Percentiles rank a stretch among this genome's conserved stretches.
phyloP scores from a whole-genome alignment of 345 rosid genomes.

The Boechera divaricarpa region DNA sequence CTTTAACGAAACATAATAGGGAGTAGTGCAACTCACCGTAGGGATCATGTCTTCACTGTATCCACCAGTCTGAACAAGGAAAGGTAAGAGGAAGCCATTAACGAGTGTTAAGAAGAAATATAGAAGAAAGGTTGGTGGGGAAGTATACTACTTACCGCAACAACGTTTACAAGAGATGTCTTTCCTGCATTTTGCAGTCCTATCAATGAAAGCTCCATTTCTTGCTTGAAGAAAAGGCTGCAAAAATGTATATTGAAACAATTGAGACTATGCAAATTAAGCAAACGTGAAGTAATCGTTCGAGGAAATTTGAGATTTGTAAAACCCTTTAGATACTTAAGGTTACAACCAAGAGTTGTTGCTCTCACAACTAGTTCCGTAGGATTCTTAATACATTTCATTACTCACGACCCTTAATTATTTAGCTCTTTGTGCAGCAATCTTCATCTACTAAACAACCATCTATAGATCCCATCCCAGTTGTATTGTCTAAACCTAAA shows the following conservation, averaged over 20 bases:
- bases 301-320: too few species aligned
- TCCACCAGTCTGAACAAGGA: conserved; percentile 72
- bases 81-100: conserved; percentile 38
- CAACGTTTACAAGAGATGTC: conserved; percentile 82
- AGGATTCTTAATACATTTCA: neutral
- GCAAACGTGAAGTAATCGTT: too few species aligned
- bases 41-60: conserved; percentile 95
- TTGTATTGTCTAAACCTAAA: conserved; percentile 13
- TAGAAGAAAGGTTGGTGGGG: neutral
- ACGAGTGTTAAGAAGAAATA: conserved; percentile 21
- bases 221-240: conserved; percentile 88
- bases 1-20: conserved; percentile 2
- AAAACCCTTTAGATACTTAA: too few species aligned
- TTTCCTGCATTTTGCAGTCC: conserved; percentile 92
- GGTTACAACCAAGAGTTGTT: neutral
- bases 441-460: conserved; percentile 8
- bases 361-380: neutral
- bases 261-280: neutral
- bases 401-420: neutral
- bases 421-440: neutral
- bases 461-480: conserved; percentile 16
- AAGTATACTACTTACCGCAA: conserved; percentile 67
- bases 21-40: conserved; percentile 54
- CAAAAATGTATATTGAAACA: conserved; percentile 35
- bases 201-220: conserved; percentile 86